Evolutionary conservation across 768 basidiomycete species (phyloP).

Genomic region (Strobilomyces dryophilus): DNA sequence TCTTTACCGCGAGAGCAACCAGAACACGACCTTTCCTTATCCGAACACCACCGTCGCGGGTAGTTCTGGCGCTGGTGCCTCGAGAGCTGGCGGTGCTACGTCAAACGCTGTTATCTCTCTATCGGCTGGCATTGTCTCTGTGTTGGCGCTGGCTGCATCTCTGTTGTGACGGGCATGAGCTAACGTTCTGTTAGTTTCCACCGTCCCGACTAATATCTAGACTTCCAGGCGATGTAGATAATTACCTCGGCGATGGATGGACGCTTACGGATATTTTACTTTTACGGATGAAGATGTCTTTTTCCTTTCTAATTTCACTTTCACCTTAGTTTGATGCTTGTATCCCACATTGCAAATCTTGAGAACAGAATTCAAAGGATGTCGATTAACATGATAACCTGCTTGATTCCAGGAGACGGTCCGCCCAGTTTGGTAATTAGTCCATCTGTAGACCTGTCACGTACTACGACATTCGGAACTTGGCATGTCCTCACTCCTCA

Average conservation of each 20-base stretch:
- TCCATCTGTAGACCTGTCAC: too few relatives aligned
- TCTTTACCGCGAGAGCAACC: constrained; percentile 81
- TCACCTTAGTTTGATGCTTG: not conserved
- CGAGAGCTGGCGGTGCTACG: constrained; percentile 3
- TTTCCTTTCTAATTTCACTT: not conserved
- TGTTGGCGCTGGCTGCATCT: constrained; percentile 12
- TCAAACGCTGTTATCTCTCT: constrained; percentile 16
- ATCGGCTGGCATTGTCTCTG: constrained; percentile 4
- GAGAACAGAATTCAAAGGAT: not conserved
- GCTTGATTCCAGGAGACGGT: not conserved
- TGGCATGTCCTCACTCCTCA: constrained; percentile 44
- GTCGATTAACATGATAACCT: too few relatives aligned
- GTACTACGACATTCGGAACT: not conserved
- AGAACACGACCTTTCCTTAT: constrained; percentile 64
- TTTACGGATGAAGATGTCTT: constrained; percentile 5
- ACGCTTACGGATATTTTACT: constrained; percentile 14
- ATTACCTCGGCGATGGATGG: constrained; percentile 11
- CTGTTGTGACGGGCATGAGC: constrained; percentile 14
- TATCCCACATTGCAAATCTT: not conserved
- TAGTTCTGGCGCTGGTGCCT: constrained; percentile 1
- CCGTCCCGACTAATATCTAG: constrained; percentile 19
- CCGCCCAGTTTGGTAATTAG: constrained; percentile 9
- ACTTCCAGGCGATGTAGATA: constrained; percentile 20
- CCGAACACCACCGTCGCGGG: constrained; percentile 30
- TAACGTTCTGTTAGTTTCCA: constrained; percentile 10